These are phyloP conservation scores for Raddia guianensis DNA, from an alignment of 176 grass and related monocot species.

Conservation along the genomic window DNA sequence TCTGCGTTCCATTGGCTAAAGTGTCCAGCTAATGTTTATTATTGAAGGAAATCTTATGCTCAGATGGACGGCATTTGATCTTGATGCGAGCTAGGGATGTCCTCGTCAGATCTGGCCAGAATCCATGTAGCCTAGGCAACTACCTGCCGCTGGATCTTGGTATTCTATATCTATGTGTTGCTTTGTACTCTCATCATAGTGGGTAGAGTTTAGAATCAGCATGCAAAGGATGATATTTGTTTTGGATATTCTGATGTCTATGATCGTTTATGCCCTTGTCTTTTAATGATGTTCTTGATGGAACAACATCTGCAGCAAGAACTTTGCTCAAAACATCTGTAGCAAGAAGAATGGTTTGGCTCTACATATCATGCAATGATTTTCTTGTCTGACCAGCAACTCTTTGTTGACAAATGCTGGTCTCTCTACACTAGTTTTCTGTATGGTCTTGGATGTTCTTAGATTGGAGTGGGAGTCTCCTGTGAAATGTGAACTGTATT, in stretches of 20 bases:
- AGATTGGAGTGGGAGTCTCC: background rate
- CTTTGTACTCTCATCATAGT: background rate
- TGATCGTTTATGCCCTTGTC: background rate
- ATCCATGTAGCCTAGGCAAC: slow-evolving; percentile 1
- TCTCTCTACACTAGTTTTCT: background rate
- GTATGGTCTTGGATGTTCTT: background rate
- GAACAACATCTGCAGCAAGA: background rate
- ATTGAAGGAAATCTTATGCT: background rate
- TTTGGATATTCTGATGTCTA: background rate
- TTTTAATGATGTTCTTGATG: background rate
- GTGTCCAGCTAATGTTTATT: background rate
- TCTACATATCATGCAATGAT: slow-evolving; percentile 19
- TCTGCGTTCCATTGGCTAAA: background rate
- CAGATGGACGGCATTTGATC: slow-evolving; percentile 4
- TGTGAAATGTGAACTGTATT: background rate
- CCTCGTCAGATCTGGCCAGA: background rate
- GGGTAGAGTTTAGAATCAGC: slow-evolving; percentile 1
- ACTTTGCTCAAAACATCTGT: background rate
- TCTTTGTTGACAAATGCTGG: slow-evolving; percentile 20
- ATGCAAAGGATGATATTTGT: slow-evolving; percentile 1
- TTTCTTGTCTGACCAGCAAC: slow-evolving; percentile 25
- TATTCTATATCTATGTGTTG: background rate
- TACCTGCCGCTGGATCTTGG: background rate
- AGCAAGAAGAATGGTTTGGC: background rate
- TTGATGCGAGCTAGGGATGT: too few species aligned